Conservation (phyloP, 345 rosid genomes). For the Citrus mangshanensis region DNA sequence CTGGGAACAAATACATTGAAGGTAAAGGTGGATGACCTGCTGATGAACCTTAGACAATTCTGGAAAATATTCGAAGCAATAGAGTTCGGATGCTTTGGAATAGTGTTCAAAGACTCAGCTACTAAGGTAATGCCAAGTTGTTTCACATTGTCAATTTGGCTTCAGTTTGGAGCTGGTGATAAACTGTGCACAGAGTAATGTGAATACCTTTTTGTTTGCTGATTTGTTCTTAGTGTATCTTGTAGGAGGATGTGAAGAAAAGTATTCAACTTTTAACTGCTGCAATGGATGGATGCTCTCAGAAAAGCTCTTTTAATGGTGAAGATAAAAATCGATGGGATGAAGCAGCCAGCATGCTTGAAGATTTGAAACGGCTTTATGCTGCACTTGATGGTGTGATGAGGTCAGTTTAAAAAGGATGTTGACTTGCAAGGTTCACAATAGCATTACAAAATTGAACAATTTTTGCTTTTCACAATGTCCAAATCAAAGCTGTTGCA, state of each 20-base stretch:
- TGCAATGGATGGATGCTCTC: slow-evolving; percentile 3
- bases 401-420: not conserved
- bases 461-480: not conserved
- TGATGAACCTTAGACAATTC: not conserved
- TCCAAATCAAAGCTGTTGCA: not conserved
- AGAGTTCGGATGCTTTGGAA: not conserved
- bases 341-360: slow-evolving; percentile 1
- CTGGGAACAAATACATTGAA: not conserved
- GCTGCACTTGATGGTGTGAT: not conserved
- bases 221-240: not conserved
- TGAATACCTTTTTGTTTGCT: not conserved
- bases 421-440: not conserved
- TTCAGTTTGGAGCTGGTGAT: not conserved
- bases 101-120: not conserved
- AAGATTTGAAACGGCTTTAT: not conserved
- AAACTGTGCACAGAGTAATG: not conserved
- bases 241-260: slow-evolving; percentile 13
- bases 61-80: slow-evolving; percentile 15
- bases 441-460: not conserved
- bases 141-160: not conserved
- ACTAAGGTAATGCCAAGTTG: slow-evolving; percentile 10
- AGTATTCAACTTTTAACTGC: slow-evolving; percentile 3
- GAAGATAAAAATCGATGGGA: not conserved
- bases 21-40: not conserved
- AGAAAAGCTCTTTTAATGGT: not conserved